Evolutionary conservation across 108 stramenopile genomes (phyloP).

Genomic region (Poteriospumella lacustris): DNA sequence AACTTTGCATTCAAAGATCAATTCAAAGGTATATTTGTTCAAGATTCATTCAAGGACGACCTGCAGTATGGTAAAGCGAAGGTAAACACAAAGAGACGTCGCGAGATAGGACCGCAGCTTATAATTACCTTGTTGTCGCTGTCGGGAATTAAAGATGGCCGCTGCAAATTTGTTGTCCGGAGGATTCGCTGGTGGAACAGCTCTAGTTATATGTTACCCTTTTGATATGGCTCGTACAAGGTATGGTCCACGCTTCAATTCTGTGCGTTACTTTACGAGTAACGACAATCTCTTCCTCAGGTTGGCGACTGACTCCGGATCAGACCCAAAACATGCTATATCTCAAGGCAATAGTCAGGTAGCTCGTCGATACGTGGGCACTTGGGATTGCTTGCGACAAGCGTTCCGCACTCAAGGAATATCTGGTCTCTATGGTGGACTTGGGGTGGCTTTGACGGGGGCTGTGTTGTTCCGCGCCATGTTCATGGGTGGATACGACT

Average conservation of each 20-base stretch:
- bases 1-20: constrained; percentile 35
- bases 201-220: background rate
- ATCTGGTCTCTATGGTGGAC: background rate
- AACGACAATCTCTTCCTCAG: background rate
- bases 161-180: background rate
- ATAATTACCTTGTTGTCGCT: too few relatives aligned
- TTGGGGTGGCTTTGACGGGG: background rate
- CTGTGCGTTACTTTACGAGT: background rate
- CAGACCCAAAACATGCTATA: background rate
- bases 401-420: background rate
- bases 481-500: background rate
- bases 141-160: background rate
- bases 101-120: too few relatives aligned
- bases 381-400: background rate
- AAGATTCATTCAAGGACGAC: background rate
- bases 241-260: too few relatives aligned
- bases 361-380: background rate
- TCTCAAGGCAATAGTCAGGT: background rate
- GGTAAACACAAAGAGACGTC: background rate
- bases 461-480: background rate
- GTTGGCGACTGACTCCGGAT: background rate
- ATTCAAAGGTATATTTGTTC: constrained; percentile 7
- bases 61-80: background rate
- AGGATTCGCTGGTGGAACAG: background rate
- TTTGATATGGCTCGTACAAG: constrained; percentile 1